Percentiles rank a stretch among this genome's conserved stretches.
phyloP scores from a whole-genome alignment of 2,329 filamentous ascomycete genomes.

The Myriangium duriaei region DNA sequence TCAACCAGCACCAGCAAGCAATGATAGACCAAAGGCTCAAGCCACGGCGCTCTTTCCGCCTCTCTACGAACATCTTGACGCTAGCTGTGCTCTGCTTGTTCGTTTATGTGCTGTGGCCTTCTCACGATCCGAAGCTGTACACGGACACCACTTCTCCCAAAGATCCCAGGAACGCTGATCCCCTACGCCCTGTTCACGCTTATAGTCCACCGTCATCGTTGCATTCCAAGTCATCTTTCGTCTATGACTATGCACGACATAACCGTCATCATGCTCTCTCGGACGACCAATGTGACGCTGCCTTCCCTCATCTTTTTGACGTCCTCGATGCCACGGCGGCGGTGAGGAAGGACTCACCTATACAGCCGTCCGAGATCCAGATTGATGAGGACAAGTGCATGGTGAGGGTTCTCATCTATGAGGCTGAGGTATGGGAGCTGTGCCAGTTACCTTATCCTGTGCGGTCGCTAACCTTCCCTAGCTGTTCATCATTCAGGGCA shows the following conservation, averaged over 20 bases:
- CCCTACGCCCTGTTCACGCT: no score
- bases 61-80: no score
- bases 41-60: no score
- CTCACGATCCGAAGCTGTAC: no score
- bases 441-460: constrained; percentile 8
- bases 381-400: constrained; percentile 4
- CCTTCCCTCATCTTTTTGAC: constrained; percentile 19
- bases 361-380: constrained; percentile 2
- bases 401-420: constrained; percentile 8
- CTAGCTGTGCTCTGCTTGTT: no score
- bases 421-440: constrained; percentile 6
- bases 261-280: constrained; percentile 11
- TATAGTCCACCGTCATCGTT: no score
- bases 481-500: constrained; percentile 10
- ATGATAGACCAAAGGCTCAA: no score
- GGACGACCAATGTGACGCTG: constrained; percentile 15
- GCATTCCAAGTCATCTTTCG: no score
- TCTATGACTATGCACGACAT: background rate
- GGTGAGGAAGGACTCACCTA: constrained; percentile 12
- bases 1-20: no score
- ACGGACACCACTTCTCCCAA: no score
- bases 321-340: constrained; percentile 19
- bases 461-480: background rate
- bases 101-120: no score
- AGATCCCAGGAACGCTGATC: no score